Conservation (phyloP, 306 rosid species). For the Vachellia collinsii region DNA sequence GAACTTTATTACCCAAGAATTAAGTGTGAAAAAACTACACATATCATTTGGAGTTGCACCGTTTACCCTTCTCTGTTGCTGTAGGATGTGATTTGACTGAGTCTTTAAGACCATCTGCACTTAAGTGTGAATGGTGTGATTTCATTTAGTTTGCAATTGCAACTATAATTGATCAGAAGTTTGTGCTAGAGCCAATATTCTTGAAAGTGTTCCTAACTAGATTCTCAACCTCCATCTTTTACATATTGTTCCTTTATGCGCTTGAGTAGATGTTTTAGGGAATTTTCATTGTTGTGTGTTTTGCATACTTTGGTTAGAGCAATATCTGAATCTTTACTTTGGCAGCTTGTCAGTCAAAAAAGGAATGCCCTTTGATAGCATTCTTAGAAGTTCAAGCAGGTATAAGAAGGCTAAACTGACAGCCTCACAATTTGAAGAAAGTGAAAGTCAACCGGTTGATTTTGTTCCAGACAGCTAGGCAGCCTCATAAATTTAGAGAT, state of each 20-base stretch:
- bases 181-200: background rate
- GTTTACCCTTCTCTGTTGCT: background rate
- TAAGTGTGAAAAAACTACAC: background rate
- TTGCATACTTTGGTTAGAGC: background rate
- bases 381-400: conserved; percentile 70
- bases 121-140: background rate
- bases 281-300: conserved; percentile 9
- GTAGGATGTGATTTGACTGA: background rate
- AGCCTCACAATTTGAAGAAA: conserved; percentile 64
- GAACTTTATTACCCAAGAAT: background rate
- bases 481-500: background rate
- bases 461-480: conserved; percentile 72
- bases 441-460: conserved; percentile 56
- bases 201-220: background rate
- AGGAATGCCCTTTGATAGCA: conserved; percentile 40
- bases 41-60: background rate
- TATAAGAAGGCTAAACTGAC: conserved; percentile 65
- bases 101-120: background rate
- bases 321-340: conserved; percentile 31
- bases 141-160: conserved; percentile 1
- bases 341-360: conserved; percentile 53
- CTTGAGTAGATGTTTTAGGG: conserved; percentile 3
- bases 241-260: conserved; percentile 8
- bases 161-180: background rate
- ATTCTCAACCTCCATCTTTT: conserved; percentile 9